Conservation (phyloP, 176 grass and related monocot genomes). For the Eragrostis curvula region DNA sequence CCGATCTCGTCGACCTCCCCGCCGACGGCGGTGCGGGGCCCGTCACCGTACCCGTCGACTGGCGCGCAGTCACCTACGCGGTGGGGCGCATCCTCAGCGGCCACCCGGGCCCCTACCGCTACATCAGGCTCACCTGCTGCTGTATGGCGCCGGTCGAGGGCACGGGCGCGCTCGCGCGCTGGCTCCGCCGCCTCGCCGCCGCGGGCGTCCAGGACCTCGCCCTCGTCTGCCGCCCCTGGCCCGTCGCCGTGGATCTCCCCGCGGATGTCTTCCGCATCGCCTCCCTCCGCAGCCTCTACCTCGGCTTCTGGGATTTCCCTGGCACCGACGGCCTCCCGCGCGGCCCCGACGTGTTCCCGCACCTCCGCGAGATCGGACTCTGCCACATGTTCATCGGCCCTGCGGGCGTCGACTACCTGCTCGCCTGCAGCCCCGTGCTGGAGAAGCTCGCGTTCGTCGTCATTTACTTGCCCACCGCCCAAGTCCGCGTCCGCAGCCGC, state of each 20-base stretch:
- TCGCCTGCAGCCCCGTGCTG: conserved; percentile 44
- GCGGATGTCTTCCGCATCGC: conserved; percentile 14
- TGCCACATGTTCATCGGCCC: neutral
- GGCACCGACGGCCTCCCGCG: conserved; percentile 1
- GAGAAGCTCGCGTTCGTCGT: conserved; percentile 39
- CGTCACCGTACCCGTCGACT: neutral
- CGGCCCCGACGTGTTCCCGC: conserved; percentile 29
- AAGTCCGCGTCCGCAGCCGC: conserved; percentile 19
- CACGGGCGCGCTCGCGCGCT: neutral
- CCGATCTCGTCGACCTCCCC: conserved; percentile 29
- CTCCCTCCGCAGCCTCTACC: conserved; percentile 49
- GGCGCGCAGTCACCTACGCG: neutral
- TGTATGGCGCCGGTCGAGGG: neutral
- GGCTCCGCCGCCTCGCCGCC: conserved; percentile 30
- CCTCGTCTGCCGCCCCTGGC: conserved; percentile 25
- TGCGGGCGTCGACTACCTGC: conserved; percentile 32
- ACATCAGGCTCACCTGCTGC: conserved; percentile 43
- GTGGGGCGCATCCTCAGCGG: conserved; percentile 5
- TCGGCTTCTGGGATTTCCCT: conserved; percentile 34
- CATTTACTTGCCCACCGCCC: rapidly evolving
- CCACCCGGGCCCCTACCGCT: conserved; percentile 27
- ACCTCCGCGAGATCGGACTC: conserved; percentile 45
- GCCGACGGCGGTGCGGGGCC: neutral
- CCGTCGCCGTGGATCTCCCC: neutral
- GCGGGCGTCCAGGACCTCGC: conserved; percentile 25